Evolutionary conservation across 2,329 filamentous ascomycete species (phyloP).

Genomic region (Ophiostoma angusticollis): DNA sequence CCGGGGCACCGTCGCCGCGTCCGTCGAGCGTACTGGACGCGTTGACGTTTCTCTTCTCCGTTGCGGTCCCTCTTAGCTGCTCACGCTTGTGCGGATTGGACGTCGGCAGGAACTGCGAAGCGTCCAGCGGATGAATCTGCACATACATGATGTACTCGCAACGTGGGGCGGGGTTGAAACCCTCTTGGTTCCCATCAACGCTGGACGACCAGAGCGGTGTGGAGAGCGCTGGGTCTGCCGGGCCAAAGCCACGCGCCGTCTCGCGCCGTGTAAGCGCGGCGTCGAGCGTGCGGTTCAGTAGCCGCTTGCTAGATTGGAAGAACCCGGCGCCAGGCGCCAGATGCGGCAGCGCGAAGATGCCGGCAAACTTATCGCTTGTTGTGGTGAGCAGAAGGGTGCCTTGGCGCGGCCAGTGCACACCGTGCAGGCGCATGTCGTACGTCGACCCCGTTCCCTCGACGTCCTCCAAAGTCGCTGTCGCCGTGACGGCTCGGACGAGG

Average conservation of each 20-base stretch:
- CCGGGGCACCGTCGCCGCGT: no score
- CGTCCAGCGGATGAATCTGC: constrained; percentile 53
- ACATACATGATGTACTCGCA: constrained; percentile 86
- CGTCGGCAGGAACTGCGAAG: constrained; percentile 18
- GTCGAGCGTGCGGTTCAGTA: constrained; percentile 63
- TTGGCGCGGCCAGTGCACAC: constrained; percentile 72
- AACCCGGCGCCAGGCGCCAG: constrained; percentile 49
- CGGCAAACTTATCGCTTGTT: constrained; percentile 87
- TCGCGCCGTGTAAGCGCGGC: constrained; percentile 54
- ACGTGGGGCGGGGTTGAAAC: constrained; percentile 50
- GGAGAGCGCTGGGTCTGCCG: constrained; percentile 40
- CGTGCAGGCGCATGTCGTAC: constrained; percentile 70
- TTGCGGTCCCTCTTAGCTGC: neutral
- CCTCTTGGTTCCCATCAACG: constrained; percentile 46
- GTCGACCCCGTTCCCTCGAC: constrained; percentile 54
- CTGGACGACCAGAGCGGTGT: constrained; percentile 63
- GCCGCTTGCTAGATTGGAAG: constrained; percentile 43
- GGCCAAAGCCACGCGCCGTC: constrained; percentile 39
- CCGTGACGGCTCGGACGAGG: constrained; percentile 56
- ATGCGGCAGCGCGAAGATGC: constrained; percentile 80
- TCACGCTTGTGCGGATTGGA: no score
- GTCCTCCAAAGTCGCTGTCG: constrained; percentile 60
- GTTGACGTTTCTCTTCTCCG: neutral
- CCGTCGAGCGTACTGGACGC: neutral
- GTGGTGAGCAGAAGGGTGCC: constrained; percentile 74